Percentiles rank a stretch among this genome's conserved stretches.
These are phyloP conservation scores for Paramarasmius palmivorus DNA, from an alignment of 1,284 basidiomycete species.

Conservation along the genomic window DNA sequence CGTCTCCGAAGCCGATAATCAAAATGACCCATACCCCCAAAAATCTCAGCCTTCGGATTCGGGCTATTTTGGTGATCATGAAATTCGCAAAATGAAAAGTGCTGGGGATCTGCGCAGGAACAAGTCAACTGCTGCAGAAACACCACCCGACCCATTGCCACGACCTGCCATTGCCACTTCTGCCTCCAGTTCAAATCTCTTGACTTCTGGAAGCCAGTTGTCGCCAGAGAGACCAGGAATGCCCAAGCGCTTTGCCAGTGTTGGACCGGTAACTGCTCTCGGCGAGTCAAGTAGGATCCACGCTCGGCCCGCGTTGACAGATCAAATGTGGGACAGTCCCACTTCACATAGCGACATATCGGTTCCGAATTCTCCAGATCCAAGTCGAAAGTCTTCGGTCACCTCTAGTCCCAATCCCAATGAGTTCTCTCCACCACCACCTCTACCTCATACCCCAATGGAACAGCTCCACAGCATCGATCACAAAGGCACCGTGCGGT, in stretches of 20 bases:
- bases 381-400: slow-evolving; percentile 26
- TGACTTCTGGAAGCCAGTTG: slow-evolving; percentile 25
- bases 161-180: slow-evolving; percentile 50
- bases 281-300: slow-evolving; percentile 28
- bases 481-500: slow-evolving; percentile 28
- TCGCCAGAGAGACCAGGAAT: slow-evolving; percentile 36
- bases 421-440: slow-evolving; percentile 15
- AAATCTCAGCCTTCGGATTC: slow-evolving; percentile 30
- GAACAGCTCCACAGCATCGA: slow-evolving; percentile 24
- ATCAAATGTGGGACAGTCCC: slow-evolving; percentile 50
- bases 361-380: slow-evolving; percentile 3
- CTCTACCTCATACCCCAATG: slow-evolving; percentile 17
- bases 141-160: slow-evolving; percentile 31
- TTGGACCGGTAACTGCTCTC: slow-evolving; percentile 50
- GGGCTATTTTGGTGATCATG: slow-evolving; percentile 49
- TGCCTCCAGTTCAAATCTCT: slow-evolving; percentile 66
- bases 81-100: slow-evolving; percentile 84
- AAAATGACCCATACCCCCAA: slow-evolving; percentile 7
- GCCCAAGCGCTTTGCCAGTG: slow-evolving; percentile 65
- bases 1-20: slow-evolving; percentile 25
- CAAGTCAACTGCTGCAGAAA: slow-evolving; percentile 24
- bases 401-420: slow-evolving; percentile 1
- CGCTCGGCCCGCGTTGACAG: slow-evolving; percentile 46
- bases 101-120: slow-evolving; percentile 75
- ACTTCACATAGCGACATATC: slow-evolving; percentile 23